Percentiles rank a stretch among this genome's conserved stretches.
These are phyloP conservation scores for Chaetomium globosum DNA, from an alignment of 2,329 filamentous ascomycete genomes.

Conservation along the genomic window DNA sequence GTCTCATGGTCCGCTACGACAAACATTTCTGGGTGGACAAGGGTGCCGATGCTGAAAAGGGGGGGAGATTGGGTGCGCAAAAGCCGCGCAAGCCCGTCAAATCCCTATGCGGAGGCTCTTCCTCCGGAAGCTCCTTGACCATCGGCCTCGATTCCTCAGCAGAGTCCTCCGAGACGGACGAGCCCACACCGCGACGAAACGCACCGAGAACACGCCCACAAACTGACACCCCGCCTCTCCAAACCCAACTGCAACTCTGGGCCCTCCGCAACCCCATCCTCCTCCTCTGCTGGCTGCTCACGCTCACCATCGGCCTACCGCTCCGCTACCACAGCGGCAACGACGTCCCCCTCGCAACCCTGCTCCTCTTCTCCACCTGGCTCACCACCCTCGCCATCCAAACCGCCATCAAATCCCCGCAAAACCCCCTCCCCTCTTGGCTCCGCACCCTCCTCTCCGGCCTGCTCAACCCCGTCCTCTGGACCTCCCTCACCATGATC, in stretches of 20 bases:
- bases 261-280: constrained; percentile 39
- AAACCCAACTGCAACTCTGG: constrained; percentile 10
- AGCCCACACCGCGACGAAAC: neutral
- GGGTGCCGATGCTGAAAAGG: constrained; percentile 16
- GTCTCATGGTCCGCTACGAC: constrained; percentile 33
- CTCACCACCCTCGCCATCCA: constrained; percentile 47
- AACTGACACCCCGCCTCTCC: neutral
- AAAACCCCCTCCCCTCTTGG: constrained; percentile 25
- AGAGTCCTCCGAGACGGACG: constrained; percentile 17
- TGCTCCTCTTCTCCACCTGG: constrained; percentile 55
- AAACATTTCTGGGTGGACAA: constrained; percentile 7
- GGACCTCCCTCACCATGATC: constrained; percentile 50
- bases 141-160: constrained; percentile 1
- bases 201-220: neutral
- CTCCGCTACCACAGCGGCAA: constrained; percentile 42
- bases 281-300: constrained; percentile 39
- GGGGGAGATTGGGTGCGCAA: neutral
- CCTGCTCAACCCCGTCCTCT: constrained; percentile 52
- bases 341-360: constrained; percentile 50
- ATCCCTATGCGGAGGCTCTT: constrained; percentile 15
- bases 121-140: constrained; percentile 17
- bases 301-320: constrained; percentile 48
- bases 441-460: constrained; percentile 43
- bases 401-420: constrained; percentile 40
- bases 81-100: constrained; percentile 15